phyloP scores from a whole-genome alignment of 2,329 filamentous ascomycete genomes.

The Tolypocladium pustulatum region DNA sequence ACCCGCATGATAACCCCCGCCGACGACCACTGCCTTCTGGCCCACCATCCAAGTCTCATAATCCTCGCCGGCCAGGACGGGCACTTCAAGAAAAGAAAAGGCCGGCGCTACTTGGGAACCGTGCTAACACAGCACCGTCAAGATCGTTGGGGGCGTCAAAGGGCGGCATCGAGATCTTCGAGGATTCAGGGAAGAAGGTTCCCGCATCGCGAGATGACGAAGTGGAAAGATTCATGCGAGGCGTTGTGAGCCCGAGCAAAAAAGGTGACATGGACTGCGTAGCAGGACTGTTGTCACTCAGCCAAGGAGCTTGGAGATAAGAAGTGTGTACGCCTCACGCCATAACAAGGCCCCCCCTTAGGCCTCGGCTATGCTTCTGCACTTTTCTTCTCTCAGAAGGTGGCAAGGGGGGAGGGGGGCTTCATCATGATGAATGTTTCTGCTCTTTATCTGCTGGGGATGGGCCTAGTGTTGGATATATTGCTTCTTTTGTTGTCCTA shows the following conservation, averaged over 20 bases:
- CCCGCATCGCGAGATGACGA: constrained; percentile 37
- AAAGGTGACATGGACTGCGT: constrained; percentile 79
- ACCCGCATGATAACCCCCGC: constrained; percentile 17
- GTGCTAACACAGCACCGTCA: constrained; percentile 30
- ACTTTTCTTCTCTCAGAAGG: neutral
- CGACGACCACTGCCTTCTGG: constrained; percentile 26
- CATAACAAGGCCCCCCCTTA: neutral
- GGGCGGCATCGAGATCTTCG: constrained; percentile 38
- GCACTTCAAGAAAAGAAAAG: constrained; percentile 29
- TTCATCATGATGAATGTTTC: neutral
- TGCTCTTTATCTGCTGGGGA: neutral
- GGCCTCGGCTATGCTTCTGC: neutral
- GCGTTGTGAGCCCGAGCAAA: constrained; percentile 57
- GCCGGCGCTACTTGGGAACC: constrained; percentile 21
- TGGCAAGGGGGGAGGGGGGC: too few relatives aligned
- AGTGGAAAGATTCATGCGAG: constrained; percentile 63
- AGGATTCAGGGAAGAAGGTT: constrained; percentile 26
- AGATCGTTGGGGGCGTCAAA: constrained; percentile 19
- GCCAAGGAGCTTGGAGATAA: constrained; percentile 83
- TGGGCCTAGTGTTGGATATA: neutral
- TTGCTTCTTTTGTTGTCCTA: neutral
- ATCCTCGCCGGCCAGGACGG: constrained; percentile 30
- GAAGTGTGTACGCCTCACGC: neutral
- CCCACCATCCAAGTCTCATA: constrained; percentile 13
- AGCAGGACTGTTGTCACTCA: constrained; percentile 77